Conservation (phyloP, 2,329 filamentous ascomycete genomes). For the Penicillium frequentans region DNA sequence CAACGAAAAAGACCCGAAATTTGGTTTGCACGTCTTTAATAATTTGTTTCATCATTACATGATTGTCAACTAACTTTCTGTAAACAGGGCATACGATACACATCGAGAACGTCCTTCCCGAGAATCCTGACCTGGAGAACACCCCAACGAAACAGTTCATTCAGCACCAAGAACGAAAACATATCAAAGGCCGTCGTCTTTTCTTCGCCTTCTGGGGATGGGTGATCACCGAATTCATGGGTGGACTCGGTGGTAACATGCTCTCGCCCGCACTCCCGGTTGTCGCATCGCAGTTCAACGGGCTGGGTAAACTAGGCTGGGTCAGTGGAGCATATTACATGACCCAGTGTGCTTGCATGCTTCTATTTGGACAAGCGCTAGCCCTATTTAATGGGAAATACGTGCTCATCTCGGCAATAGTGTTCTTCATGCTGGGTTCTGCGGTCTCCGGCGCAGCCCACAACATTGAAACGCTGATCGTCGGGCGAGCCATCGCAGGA, state of each 20-base stretch:
- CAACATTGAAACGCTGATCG: not conserved
- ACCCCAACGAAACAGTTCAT: not conserved
- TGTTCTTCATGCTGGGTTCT: not conserved
- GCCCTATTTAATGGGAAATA: not conserved
- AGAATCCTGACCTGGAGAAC: not conserved
- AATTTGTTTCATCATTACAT: not conserved
- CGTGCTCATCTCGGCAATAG: not conserved
- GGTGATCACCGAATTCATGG: not conserved
- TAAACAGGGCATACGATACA: not conserved
- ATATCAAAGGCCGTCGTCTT: not conserved
- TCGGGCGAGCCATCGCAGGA: not conserved
- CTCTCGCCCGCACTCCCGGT: not conserved
- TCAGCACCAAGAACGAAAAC: not conserved
- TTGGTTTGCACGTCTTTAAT: not conserved
- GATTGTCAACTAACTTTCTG: not conserved
- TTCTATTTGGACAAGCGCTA: not conserved
- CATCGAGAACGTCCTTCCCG: not conserved
- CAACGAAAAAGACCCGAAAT: not conserved
- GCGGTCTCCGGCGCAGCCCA: not conserved
- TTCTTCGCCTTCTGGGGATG: not conserved
- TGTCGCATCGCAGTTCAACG: not conserved
- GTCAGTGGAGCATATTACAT: not conserved
- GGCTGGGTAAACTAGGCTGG: not conserved
- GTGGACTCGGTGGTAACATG: not conserved
- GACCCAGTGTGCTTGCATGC: not conserved